These are phyloP conservation scores for Fusarium ambrosium DNA, from an alignment of 2,329 filamentous ascomycete species.

Conservation along the genomic window DNA sequence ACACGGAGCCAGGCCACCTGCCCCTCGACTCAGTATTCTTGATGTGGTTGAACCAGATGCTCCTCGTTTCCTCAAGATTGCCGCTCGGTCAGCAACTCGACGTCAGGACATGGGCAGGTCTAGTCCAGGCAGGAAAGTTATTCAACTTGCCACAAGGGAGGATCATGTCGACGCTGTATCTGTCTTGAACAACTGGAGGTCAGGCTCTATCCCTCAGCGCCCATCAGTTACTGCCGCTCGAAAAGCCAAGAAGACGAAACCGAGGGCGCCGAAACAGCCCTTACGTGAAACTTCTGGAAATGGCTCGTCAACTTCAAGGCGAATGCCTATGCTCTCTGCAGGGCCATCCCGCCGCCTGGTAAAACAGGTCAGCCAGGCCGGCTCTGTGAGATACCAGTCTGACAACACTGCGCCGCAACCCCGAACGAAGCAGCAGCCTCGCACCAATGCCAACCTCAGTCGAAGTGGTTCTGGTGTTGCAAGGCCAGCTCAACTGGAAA, in stretches of 20 bases:
- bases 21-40: slow-evolving; percentile 71
- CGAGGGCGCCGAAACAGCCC: slow-evolving; percentile 24
- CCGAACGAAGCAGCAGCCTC: slow-evolving; percentile 6
- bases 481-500: slow-evolving; percentile 70
- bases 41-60: slow-evolving; percentile 68
- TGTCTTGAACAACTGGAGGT: slow-evolving; percentile 68
- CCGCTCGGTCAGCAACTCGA: slow-evolving; percentile 68
- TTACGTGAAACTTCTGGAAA: slow-evolving; percentile 45
- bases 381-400: slow-evolving; percentile 46
- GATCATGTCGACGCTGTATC: slow-evolving; percentile 71
- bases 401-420: neutral
- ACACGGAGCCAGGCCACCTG: slow-evolving; percentile 27
- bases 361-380: slow-evolving; percentile 47
- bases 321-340: neutral
- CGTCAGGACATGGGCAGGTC: slow-evolving; percentile 65
- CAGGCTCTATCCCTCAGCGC: slow-evolving; percentile 64
- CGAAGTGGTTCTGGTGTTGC: slow-evolving; percentile 35
- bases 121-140: slow-evolving; percentile 68
- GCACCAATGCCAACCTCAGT: slow-evolving; percentile 6
- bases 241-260: slow-evolving; percentile 25
- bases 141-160: slow-evolving; percentile 70
- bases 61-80: slow-evolving; percentile 71
- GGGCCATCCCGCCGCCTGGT: slow-evolving; percentile 46
- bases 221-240: slow-evolving; percentile 48
- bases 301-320: slow-evolving; percentile 14